Percentiles rank a stretch among this genome's conserved stretches.
Evolutionary conservation across 202 grass and related monocot species (phyloP).

Genomic region (Brachypodium distachyon): DNA sequence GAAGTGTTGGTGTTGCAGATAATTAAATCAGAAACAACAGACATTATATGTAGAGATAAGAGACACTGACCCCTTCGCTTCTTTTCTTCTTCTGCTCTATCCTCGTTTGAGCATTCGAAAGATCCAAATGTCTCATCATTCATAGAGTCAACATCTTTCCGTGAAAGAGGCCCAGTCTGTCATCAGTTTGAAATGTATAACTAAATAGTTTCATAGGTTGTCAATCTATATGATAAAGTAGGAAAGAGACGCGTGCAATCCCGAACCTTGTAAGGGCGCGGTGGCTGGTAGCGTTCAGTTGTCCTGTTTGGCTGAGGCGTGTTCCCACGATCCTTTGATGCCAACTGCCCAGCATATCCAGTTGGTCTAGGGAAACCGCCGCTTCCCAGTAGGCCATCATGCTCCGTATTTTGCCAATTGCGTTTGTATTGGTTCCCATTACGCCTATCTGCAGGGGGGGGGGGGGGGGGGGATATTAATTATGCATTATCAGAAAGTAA

Average conservation of each 20-base stretch:
- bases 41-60: background rate
- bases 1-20: background rate
- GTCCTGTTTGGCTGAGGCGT: slow-evolving; percentile 56
- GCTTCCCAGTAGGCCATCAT: slow-evolving; percentile 91
- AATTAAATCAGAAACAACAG: background rate
- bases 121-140: slow-evolving; percentile 63
- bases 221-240: background rate
- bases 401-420: slow-evolving; percentile 69
- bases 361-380: slow-evolving; percentile 65
- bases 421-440: slow-evolving; percentile 52
- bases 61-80: slow-evolving; percentile 57
- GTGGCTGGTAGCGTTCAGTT: slow-evolving; percentile 89
- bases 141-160: slow-evolving; percentile 71
- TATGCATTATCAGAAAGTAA: background rate
- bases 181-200: background rate
- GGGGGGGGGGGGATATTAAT: slow-evolving; percentile 20
- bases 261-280: slow-evolving; percentile 70
- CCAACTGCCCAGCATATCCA: slow-evolving; percentile 42
- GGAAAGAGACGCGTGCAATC: background rate
- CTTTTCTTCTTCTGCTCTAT: slow-evolving; percentile 58
- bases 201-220: background rate
- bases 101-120: slow-evolving; percentile 44
- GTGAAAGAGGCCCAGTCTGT: slow-evolving; percentile 49
- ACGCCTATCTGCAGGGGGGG: slow-evolving; percentile 40
- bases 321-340: slow-evolving; percentile 44